Evolutionary conservation across 2,329 filamentous ascomycete species (phyloP).

Genomic region (Ceratocystis cubensis): DNA sequence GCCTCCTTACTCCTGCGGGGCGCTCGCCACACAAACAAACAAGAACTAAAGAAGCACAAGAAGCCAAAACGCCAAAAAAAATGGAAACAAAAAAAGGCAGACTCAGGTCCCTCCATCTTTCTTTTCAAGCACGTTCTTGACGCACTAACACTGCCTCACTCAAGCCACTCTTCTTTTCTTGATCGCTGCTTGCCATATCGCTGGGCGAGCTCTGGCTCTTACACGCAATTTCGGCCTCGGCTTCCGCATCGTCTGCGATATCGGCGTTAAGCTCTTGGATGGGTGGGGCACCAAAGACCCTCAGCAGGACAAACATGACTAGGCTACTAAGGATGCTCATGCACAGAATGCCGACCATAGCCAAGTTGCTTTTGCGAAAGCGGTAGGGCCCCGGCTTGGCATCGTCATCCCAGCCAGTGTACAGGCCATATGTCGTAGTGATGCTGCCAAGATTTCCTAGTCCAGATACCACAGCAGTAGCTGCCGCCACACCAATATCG

Average conservation of each 20-base stretch:
- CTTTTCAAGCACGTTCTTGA: neutral
- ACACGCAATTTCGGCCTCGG: slow-evolving; percentile 31
- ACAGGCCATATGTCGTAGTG: slow-evolving; percentile 77
- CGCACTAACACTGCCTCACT: neutral
- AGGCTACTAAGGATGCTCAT: slow-evolving; percentile 63
- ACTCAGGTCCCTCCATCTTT: neutral
- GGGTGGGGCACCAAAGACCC: slow-evolving; percentile 38
- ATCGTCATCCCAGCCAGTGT: slow-evolving; percentile 75
- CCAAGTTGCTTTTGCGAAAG: slow-evolving; percentile 72
- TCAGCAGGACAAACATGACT: slow-evolving; percentile 55
- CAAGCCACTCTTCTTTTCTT: neutral
- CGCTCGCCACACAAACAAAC: too few relatives aligned
- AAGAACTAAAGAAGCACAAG: too few relatives aligned
- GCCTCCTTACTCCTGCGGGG: too few relatives aligned
- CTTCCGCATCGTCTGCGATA: neutral
- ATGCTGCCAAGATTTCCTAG: slow-evolving; percentile 79
- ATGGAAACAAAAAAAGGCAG: too few relatives aligned
- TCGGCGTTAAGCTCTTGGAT: slow-evolving; percentile 31
- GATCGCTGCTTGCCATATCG: neutral
- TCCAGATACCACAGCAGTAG: slow-evolving; percentile 73
- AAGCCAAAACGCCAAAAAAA: neutral
- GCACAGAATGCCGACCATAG: slow-evolving; percentile 76
- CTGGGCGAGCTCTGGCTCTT: neutral
- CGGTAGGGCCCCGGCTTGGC: slow-evolving; percentile 52
- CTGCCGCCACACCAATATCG: slow-evolving; percentile 80